A percentile compares a stretch with the other conserved stretches of the same genome.
phyloP scores from a whole-genome alignment of 2,329 filamentous ascomycete genomes.

The Cercospora sojina region DNA sequence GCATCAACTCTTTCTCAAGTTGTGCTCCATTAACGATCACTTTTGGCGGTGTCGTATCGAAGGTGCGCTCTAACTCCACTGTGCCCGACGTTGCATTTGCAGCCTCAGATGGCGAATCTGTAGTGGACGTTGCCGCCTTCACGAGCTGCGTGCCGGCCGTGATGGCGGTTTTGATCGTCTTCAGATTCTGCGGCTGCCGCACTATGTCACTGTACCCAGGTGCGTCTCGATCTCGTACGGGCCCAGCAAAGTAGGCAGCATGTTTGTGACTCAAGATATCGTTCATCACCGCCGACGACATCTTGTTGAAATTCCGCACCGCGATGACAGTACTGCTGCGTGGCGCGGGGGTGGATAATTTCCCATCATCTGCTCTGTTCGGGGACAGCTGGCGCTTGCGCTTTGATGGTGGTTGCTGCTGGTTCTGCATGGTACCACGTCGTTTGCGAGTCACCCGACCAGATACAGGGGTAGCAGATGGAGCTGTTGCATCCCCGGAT shows the following conservation, averaged over 20 bases:
- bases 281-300: constrained; percentile 51
- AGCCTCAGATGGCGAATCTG: constrained; percentile 60
- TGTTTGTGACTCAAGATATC: constrained; percentile 54
- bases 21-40: constrained; percentile 92
- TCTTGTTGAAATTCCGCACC: constrained; percentile 51
- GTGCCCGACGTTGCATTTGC: constrained; percentile 37
- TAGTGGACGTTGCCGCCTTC: constrained; percentile 41
- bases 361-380: constrained; percentile 20
- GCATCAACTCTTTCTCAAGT: constrained; percentile 86
- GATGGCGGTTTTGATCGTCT: constrained; percentile 51
- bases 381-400: constrained; percentile 44
- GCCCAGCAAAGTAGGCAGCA: constrained; percentile 51
- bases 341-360: constrained; percentile 26
- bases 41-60: constrained; percentile 78
- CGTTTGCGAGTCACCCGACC: constrained; percentile 36
- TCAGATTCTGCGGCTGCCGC: constrained; percentile 53
- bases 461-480: constrained; percentile 28
- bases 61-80: constrained; percentile 66
- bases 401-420: constrained; percentile 37
- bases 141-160: constrained; percentile 60
- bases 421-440: constrained; percentile 37
- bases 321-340: constrained; percentile 43
- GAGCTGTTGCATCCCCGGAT: constrained; percentile 41
- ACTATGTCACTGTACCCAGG: constrained; percentile 55
- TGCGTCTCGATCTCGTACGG: constrained; percentile 52